Percentiles rank a stretch among this genome's conserved stretches.
These are phyloP conservation scores for Allium fistulosum DNA, from an alignment of 106 monocot genomes.

Conservation along the genomic window DNA sequence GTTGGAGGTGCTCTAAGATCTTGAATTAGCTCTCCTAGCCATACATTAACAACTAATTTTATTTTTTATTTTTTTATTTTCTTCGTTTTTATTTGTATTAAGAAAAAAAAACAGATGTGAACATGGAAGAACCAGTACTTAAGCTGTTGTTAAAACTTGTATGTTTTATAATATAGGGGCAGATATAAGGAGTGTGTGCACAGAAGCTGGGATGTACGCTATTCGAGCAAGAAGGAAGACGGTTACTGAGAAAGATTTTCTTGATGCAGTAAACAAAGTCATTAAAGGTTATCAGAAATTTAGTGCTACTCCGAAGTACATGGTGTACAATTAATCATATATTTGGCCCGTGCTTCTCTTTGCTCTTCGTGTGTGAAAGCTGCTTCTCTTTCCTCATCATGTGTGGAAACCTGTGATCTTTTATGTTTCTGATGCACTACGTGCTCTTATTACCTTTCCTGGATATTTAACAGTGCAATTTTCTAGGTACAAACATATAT, in stretches of 20 bases:
- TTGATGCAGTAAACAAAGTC: constrained; percentile 96
- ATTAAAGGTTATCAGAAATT: constrained; percentile 99
- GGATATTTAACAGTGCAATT: too few species aligned
- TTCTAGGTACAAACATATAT: too few species aligned
- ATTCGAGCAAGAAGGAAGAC: constrained; percentile 94
- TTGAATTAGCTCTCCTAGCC: too few species aligned
- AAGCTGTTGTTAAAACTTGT: neutral
- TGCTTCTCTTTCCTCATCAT: too few species aligned
- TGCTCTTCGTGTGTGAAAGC: neutral
- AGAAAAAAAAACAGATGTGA: neutral
- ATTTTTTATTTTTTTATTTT: too few species aligned
- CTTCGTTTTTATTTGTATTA: too few species aligned
- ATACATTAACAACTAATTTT: too few species aligned
- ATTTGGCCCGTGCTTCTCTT: neutral
- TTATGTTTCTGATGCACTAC: too few species aligned
- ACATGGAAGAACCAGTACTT: neutral
- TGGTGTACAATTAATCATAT: constrained; percentile 70
- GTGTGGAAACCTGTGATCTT: too few species aligned
- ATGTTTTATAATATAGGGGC: constrained; percentile 33
- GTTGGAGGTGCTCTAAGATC: too few species aligned
- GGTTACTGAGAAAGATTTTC: constrained; percentile 93
- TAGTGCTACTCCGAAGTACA: constrained; percentile 95
- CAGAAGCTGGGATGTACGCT: constrained; percentile 94
- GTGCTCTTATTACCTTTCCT: too few species aligned
- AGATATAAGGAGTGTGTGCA: constrained; percentile 94